Conservation (phyloP, 2,329 filamentous ascomycete species). For the Colletotrichum paranaense region DNA sequence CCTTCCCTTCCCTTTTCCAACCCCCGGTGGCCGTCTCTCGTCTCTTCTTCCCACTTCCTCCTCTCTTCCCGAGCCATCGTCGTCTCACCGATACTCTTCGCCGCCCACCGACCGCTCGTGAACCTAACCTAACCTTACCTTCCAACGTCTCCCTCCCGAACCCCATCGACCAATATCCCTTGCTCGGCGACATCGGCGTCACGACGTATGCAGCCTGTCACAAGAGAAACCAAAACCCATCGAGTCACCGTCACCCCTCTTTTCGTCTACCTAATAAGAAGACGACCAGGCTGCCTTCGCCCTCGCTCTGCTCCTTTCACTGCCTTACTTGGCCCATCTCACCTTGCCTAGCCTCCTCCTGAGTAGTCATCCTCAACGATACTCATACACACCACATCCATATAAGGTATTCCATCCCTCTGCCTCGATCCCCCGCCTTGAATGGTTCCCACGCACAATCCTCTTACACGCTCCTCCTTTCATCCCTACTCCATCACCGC, state of each 20-base stretch:
- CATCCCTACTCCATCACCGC: conserved; percentile 27
- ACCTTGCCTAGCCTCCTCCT: neutral
- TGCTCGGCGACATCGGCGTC: conserved; percentile 30
- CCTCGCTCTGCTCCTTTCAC: neutral
- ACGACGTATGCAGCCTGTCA: conserved; percentile 12
- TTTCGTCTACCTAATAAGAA: neutral
- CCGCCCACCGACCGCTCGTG: conserved; percentile 4
- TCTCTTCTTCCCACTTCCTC: neutral
- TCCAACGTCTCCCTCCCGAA: neutral
- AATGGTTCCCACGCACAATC: conserved; percentile 21
- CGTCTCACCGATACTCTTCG: conserved; percentile 23
- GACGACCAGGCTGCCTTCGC: neutral
- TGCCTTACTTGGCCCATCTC: neutral
- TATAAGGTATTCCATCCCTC: conserved; percentile 15
- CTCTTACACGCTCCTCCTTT: conserved; percentile 35
- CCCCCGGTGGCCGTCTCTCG: neutral
- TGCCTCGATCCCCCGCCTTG: conserved; percentile 7
- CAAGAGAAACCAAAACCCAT: neutral
- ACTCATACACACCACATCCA: conserved; percentile 11
- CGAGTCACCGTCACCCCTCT: neutral
- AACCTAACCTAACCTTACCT: neutral
- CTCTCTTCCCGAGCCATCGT: neutral
- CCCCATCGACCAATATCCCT: conserved; percentile 11
- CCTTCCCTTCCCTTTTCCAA: conserved; percentile 9
- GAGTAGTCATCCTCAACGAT: neutral